Percentiles rank a stretch among this genome's conserved stretches.
These are phyloP conservation scores for Pluteus cervinus DNA, from an alignment of 768 basidiomycete species.

Conservation along the genomic window DNA sequence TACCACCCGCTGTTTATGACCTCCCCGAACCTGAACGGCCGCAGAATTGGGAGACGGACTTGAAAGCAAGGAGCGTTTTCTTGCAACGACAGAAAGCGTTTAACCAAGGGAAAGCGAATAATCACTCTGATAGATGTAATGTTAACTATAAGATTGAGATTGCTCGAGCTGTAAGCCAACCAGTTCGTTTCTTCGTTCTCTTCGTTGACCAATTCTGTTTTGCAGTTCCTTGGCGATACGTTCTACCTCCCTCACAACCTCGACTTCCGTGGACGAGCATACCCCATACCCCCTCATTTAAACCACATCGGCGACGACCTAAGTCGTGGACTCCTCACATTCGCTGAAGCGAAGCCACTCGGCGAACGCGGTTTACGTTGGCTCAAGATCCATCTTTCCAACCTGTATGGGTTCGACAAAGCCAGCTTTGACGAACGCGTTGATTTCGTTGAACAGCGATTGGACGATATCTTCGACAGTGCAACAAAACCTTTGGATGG, in stretches of 20 bases:
- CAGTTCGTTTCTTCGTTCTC: slow-evolving; percentile 9
- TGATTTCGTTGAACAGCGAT: slow-evolving; percentile 60
- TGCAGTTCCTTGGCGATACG: slow-evolving; percentile 76
- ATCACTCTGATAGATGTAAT: slow-evolving; percentile 87
- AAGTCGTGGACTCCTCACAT: slow-evolving; percentile 78
- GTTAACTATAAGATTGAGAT: slow-evolving; percentile 98
- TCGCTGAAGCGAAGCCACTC: slow-evolving; percentile 73
- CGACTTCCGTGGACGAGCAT: slow-evolving; percentile 96
- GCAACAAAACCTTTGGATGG: slow-evolving; percentile 78
- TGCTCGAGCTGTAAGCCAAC: slow-evolving; percentile 66
- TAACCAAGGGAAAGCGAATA: slow-evolving; percentile 60
- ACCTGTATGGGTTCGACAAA: slow-evolving; percentile 93
- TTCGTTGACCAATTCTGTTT: slow-evolving; percentile 2
- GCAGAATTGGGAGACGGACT: slow-evolving; percentile 38
- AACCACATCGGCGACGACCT: slow-evolving; percentile 96
- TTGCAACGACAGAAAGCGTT: slow-evolving; percentile 49
- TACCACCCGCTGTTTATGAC: slow-evolving; percentile 71
- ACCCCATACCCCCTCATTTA: slow-evolving; percentile 93
- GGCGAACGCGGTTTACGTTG: slow-evolving; percentile 84
- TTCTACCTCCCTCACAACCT: slow-evolving; percentile 95
- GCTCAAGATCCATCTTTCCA: slow-evolving; percentile 94
- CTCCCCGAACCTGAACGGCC: slow-evolving; percentile 57
- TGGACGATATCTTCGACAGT: slow-evolving; percentile 78
- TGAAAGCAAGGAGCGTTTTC: slow-evolving; percentile 47
- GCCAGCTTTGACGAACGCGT: slow-evolving; percentile 92